phyloP scores from a whole-genome alignment of 2,329 filamentous ascomycete species.

The Graphilbum sp. region DNA sequence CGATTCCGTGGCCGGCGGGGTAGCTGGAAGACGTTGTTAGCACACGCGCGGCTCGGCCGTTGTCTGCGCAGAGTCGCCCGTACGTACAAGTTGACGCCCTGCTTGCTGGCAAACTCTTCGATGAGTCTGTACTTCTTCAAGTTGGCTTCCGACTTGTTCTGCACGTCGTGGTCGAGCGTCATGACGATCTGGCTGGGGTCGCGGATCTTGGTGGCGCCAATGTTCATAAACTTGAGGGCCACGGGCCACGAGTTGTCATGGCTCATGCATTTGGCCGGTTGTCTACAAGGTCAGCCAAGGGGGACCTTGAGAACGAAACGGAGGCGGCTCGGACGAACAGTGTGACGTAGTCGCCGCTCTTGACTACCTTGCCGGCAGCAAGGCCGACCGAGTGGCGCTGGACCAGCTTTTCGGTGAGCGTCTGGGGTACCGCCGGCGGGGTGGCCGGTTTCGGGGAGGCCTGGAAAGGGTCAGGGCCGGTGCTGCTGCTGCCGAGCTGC shows the following conservation, averaged over 20 bases:
- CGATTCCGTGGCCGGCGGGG: slow-evolving; percentile 26
- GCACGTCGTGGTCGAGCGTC: slow-evolving; percentile 77
- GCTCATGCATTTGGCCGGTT: slow-evolving; percentile 62
- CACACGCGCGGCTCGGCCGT: background rate
- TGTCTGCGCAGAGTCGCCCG: slow-evolving; percentile 1
- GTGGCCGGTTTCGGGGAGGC: too few relatives aligned
- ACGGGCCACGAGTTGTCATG: slow-evolving; percentile 42
- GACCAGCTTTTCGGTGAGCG: slow-evolving; percentile 83
- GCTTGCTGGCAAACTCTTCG: slow-evolving; percentile 61
- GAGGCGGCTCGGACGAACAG: background rate
- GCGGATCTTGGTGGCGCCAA: slow-evolving; percentile 59
- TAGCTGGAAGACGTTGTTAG: slow-evolving; percentile 23
- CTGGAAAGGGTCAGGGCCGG: too few relatives aligned
- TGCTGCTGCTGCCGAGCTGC: too few relatives aligned
- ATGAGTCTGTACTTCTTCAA: slow-evolving; percentile 72
- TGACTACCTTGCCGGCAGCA: slow-evolving; percentile 56
- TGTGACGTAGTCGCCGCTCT: slow-evolving; percentile 67
- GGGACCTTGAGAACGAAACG: slow-evolving; percentile 9
- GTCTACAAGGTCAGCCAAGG: too few relatives aligned
- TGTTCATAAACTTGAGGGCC: slow-evolving; percentile 63
- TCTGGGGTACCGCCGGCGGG: slow-evolving; percentile 39
- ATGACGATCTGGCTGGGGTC: slow-evolving; percentile 62
- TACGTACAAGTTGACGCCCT: slow-evolving; percentile 51
- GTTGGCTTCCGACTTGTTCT: slow-evolving; percentile 65
- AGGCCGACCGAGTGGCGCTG: slow-evolving; percentile 68